A percentile compares a stretch with the other conserved stretches of the same genome.
Evolutionary conservation across 2,329 filamentous ascomycete genomes (phyloP).

Genomic region (Scytalidium lignicola): DNA sequence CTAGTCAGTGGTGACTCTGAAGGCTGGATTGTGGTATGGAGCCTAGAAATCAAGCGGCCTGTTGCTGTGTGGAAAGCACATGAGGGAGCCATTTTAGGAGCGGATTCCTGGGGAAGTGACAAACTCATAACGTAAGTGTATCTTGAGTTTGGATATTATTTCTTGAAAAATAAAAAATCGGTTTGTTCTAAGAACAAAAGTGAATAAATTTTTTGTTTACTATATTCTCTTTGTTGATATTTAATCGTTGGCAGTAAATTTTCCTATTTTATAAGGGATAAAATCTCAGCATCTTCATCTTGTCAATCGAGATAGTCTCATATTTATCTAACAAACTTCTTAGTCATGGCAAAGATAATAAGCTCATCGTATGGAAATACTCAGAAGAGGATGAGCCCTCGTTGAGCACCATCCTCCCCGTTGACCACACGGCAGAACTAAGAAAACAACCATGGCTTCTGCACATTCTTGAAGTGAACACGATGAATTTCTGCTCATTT

Average conservation of each 20-base stretch:
- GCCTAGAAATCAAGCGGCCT: conserved; percentile 73
- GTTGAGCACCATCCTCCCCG: conserved; percentile 65
- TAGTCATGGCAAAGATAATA: conserved; percentile 88
- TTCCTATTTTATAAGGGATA: not conserved
- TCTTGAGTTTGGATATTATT: too few relatives aligned
- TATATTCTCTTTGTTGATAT: not conserved
- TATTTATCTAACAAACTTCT: conserved; percentile 1
- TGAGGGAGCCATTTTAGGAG: conserved; percentile 67
- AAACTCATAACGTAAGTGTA: conserved; percentile 74
- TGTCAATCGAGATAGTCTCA: too few relatives aligned
- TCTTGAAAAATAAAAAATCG: too few relatives aligned
- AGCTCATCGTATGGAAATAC: conserved; percentile 79
- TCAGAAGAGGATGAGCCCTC: conserved; percentile 51
- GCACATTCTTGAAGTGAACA: conserved; percentile 79
- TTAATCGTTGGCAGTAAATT: too few relatives aligned
- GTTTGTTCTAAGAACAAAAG: too few relatives aligned
- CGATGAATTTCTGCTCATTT: conserved; percentile 92
- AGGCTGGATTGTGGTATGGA: conserved; percentile 85
- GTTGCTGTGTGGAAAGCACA: conserved; percentile 85
- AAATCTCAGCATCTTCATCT: too few relatives aligned
- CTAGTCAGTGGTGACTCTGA: conserved; percentile 85
- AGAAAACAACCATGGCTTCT: conserved; percentile 76
- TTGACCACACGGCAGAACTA: conserved; percentile 50
- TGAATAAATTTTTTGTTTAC: not conserved
- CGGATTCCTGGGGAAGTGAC: conserved; percentile 65